phyloP scores from a whole-genome alignment of 257 asterid species.

The Apocynum venetum region DNA sequence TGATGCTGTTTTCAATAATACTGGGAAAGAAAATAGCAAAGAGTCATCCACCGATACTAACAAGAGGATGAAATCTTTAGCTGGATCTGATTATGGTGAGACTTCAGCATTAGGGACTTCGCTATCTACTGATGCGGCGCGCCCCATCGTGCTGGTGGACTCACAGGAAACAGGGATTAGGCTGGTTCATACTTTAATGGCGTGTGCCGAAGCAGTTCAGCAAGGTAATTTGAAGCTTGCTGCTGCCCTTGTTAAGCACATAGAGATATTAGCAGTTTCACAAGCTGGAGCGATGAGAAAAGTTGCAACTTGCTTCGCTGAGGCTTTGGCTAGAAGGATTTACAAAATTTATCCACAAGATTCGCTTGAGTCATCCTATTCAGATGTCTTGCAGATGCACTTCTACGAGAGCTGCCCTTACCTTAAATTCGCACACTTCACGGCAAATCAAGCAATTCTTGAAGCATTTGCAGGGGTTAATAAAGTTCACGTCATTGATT shows the following conservation, averaged over 20 bases:
- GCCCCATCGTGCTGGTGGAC: constrained; percentile 61
- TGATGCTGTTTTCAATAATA: constrained; percentile 40
- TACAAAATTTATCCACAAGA: constrained; percentile 62
- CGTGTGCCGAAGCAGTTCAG: constrained; percentile 43
- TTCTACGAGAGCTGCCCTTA: constrained; percentile 78
- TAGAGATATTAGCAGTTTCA: constrained; percentile 59
- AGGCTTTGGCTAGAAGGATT: constrained; percentile 60
- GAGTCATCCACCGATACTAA: constrained; percentile 9
- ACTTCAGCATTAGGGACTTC: background rate
- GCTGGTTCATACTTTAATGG: constrained; percentile 53
- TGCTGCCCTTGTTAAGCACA: constrained; percentile 61
- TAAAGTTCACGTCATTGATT: constrained; percentile 68
- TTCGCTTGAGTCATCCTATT: constrained; percentile 44
- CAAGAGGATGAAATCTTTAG: constrained; percentile 44
- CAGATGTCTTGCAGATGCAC: constrained; percentile 69
- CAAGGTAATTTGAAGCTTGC: constrained; percentile 52
- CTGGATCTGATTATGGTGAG: constrained; percentile 35
- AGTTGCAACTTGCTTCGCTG: constrained; percentile 73
- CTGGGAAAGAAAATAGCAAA: background rate
- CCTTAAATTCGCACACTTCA: constrained; percentile 75
- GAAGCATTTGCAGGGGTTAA: constrained; percentile 57
- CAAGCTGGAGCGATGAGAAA: constrained; percentile 80
- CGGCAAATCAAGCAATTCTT: constrained; percentile 77
- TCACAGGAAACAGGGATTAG: constrained; percentile 77
- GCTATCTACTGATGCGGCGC: constrained; percentile 25